phyloP scores from a whole-genome alignment of 2,329 filamentous ascomycete genomes.

The Fusarium algeriense region DNA sequence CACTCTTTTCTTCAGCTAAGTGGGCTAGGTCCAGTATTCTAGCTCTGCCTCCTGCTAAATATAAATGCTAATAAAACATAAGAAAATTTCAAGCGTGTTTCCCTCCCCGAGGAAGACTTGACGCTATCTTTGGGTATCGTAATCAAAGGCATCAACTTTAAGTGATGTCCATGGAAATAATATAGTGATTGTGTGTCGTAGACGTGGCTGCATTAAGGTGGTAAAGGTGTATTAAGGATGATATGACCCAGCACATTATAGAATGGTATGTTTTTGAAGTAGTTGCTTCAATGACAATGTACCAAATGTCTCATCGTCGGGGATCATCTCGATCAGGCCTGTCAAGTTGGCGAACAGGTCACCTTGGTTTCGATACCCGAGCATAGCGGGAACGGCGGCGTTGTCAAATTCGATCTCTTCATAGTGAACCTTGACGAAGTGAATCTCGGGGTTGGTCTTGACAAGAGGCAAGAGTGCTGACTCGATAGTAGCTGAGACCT shows the following conservation, averaged over 20 bases:
- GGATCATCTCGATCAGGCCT: slow-evolving; percentile 87
- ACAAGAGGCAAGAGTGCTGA: slow-evolving; percentile 82
- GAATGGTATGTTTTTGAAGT: slow-evolving; percentile 64
- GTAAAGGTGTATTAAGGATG: slow-evolving; percentile 16
- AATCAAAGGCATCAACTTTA: slow-evolving; percentile 32
- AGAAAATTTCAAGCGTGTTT: slow-evolving; percentile 24
- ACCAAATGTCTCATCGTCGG: slow-evolving; percentile 72
- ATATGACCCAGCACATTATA: slow-evolving; percentile 53
- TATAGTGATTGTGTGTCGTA: slow-evolving; percentile 34
- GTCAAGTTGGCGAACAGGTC: slow-evolving; percentile 93
- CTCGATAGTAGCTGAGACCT: slow-evolving; percentile 83
- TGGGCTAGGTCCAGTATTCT: slow-evolving; percentile 12
- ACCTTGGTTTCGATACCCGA: slow-evolving; percentile 88
- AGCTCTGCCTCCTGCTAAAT: slow-evolving; percentile 16
- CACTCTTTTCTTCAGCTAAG: slow-evolving; percentile 20
- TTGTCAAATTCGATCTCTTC: slow-evolving; percentile 95
- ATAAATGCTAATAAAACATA: slow-evolving; percentile 22
- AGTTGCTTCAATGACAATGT: slow-evolving; percentile 65
- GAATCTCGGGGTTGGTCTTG: slow-evolving; percentile 74
- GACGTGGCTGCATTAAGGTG: slow-evolving; percentile 47
- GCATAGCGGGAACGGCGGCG: slow-evolving; percentile 85
- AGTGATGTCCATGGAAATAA: slow-evolving; percentile 19
- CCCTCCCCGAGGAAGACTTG: slow-evolving; percentile 26
- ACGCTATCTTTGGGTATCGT: slow-evolving; percentile 44
- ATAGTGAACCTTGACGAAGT: slow-evolving; percentile 92